phyloP scores from a whole-genome alignment of 2,329 filamentous ascomycete genomes.

The Magnaporthiopsis incrustans region DNA sequence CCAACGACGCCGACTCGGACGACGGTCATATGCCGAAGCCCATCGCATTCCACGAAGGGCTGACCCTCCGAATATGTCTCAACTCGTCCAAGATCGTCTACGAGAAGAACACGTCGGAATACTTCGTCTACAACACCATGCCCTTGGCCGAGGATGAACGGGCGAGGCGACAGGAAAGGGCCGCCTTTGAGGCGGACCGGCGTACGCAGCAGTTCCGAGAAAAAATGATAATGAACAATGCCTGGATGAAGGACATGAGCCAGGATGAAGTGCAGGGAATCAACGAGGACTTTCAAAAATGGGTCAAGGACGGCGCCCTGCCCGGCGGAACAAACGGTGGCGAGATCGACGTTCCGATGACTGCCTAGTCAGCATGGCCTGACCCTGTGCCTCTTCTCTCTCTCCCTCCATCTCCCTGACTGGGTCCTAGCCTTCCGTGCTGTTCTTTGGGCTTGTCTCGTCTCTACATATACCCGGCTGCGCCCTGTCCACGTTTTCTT shows the following conservation, averaged over 20 bases:
- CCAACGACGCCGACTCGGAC: conserved; percentile 54
- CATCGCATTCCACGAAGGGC: conserved; percentile 55
- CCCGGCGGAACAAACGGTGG: background rate
- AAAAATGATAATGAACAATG: conserved; percentile 74
- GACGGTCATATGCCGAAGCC: conserved; percentile 54
- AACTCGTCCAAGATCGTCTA: conserved; percentile 76
- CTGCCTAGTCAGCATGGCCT: background rate
- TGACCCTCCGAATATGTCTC: conserved; percentile 66
- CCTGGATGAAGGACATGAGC: conserved; percentile 72
- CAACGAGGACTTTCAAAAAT: conserved; percentile 55
- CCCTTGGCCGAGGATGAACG: conserved; percentile 48
- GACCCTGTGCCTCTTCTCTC: background rate
- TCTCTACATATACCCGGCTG: background rate
- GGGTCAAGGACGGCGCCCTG: conserved; percentile 38
- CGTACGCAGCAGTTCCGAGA: conserved; percentile 52
- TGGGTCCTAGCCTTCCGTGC: background rate
- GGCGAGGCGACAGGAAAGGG: conserved; percentile 42
- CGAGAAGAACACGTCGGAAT: conserved; percentile 62
- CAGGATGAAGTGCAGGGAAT: conserved; percentile 68
- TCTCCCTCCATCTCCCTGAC: background rate
- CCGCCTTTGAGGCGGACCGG: conserved; percentile 24
- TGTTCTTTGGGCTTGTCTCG: background rate
- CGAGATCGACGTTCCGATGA: background rate
- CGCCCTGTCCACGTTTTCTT: background rate
- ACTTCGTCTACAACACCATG: conserved; percentile 62